Percentiles rank a stretch among this genome's conserved stretches.
Conservation (phyloP, 2,329 filamentous ascomycete genomes). For the Colletotrichum lini region DNA sequence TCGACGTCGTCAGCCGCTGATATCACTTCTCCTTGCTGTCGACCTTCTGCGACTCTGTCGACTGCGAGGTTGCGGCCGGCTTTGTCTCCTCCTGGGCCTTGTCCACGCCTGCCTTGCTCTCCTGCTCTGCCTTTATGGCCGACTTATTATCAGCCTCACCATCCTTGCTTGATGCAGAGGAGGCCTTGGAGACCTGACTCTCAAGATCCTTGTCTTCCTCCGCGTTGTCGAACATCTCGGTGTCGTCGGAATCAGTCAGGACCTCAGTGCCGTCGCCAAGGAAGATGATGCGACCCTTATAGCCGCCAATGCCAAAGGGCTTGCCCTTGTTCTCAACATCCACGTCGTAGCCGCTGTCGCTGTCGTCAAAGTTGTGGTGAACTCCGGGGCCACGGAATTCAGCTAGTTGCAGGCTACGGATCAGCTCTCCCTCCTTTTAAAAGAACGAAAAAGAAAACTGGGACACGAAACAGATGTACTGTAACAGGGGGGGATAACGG, state of each 20-base stretch:
- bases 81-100: slow-evolving; percentile 41
- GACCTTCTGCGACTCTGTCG: slow-evolving; percentile 30
- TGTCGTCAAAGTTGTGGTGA: slow-evolving; percentile 87
- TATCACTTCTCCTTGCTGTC: slow-evolving; percentile 40
- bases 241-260: slow-evolving; percentile 88
- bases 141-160: slow-evolving; percentile 45
- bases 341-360: slow-evolving; percentile 82
- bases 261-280: slow-evolving; percentile 96
- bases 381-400: slow-evolving; percentile 88
- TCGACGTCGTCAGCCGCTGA: slow-evolving; percentile 10
- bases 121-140: slow-evolving; percentile 45
- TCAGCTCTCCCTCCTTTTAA: slow-evolving; percentile 42
- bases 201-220: slow-evolving; percentile 90
- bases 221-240: slow-evolving; percentile 91
- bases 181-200: slow-evolving; percentile 81
- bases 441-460: slow-evolving; percentile 29
- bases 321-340: slow-evolving; percentile 76
- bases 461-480: slow-evolving; percentile 36
- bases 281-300: slow-evolving; percentile 90
- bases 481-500: slow-evolving; percentile 31
- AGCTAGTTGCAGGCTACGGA: slow-evolving; percentile 63
- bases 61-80: slow-evolving; percentile 28
- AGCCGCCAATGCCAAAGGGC: slow-evolving; percentile 77
- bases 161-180: slow-evolving; percentile 40
- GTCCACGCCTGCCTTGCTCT: slow-evolving; percentile 38